phyloP scores from a whole-genome alignment of 352 stramenopile species.

The Phytophthora hybrid region DNA sequence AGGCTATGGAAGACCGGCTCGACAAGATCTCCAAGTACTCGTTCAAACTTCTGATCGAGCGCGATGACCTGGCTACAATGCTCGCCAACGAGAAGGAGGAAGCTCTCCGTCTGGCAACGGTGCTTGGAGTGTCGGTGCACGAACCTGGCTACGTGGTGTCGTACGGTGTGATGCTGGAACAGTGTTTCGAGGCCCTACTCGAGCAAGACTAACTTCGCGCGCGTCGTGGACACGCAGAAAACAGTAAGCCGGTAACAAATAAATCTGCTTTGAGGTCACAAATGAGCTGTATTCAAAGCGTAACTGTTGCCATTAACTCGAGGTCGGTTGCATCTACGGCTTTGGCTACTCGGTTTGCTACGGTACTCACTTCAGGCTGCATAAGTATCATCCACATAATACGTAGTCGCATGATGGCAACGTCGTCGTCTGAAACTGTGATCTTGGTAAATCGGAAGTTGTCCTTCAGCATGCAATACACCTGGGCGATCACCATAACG shows the following conservation, averaged over 20 bases:
- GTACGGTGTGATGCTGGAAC: not conserved
- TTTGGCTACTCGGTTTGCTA: not conserved
- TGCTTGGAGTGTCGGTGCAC: not conserved
- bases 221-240: not conserved
- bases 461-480: too few species aligned
- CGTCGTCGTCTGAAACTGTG: not conserved
- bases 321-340: not conserved
- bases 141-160: not conserved
- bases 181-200: not conserved
- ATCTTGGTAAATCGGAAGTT: not conserved
- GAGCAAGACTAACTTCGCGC: not conserved
- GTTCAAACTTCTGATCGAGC: not conserved
- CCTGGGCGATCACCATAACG: not conserved
- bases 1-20: too few species aligned
- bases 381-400: constrained; percentile 2
- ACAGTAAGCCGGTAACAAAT: not conserved
- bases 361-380: not conserved
- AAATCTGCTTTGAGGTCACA: not conserved
- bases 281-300: not conserved
- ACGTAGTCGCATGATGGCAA: not conserved
- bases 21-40: too few species aligned
- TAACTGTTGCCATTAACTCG: not conserved
- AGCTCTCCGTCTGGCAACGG: not conserved
- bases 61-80: not conserved
- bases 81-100: not conserved